phyloP scores from a whole-genome alignment of 148 eudicot genomes.

The Chenopodium berlandieri region DNA sequence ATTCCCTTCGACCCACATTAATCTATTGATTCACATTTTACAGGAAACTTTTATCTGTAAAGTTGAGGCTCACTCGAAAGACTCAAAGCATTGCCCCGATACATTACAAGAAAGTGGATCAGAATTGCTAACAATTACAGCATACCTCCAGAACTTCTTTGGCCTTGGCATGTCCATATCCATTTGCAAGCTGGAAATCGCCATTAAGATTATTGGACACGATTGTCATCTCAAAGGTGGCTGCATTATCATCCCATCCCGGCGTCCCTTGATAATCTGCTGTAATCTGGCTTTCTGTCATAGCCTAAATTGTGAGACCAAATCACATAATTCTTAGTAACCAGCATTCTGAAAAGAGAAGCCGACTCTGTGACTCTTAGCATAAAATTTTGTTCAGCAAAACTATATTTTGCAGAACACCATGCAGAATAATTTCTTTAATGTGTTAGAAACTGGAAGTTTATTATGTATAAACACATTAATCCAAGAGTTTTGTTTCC shows the following conservation, averaged over 20 bases:
- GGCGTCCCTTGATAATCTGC: conserved; percentile 74
- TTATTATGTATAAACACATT: no score
- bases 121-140: not conserved
- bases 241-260: conserved; percentile 84
- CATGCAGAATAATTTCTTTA: no score
- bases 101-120: not conserved
- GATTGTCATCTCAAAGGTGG: conserved; percentile 72
- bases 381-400: not conserved
- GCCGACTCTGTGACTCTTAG: not conserved
- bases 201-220: conserved; percentile 64
- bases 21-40: no score
- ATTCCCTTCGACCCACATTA: no score
- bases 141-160: conserved; percentile 56
- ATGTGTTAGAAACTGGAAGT: no score
- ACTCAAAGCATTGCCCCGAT: not conserved
- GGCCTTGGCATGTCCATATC: conserved; percentile 65
- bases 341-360: not conserved
- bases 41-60: no score
- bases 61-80: no score
- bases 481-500: not conserved
- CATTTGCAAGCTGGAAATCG: conserved; percentile 79
- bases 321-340: conserved; percentile 19
- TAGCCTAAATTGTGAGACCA: conserved; percentile 45
- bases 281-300: conserved; percentile 51
- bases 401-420: not conserved